A percentile compares a stretch with the other conserved stretches of the same genome.
These are phyloP conservation scores for Claviceps capensis DNA, from an alignment of 2,329 filamentous ascomycete genomes.

Conservation along the genomic window DNA sequence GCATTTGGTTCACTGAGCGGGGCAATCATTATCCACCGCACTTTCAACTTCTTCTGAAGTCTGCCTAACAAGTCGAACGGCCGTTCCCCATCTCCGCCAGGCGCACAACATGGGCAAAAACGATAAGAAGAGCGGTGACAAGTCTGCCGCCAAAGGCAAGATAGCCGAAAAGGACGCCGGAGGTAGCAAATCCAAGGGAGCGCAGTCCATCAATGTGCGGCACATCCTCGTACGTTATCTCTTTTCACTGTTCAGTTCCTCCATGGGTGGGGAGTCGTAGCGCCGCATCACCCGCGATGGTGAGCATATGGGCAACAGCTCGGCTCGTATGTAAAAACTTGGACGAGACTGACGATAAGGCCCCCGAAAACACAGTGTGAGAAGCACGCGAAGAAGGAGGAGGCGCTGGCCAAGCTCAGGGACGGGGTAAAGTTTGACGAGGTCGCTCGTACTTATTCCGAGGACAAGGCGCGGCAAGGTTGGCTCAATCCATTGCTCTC, in stretches of 20 bases:
- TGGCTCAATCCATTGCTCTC: not conserved
- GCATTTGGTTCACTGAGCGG: too few species aligned
- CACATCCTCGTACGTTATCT: slow-evolving; percentile 46
- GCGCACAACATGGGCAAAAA: not conserved
- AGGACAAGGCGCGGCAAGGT: slow-evolving; percentile 63
- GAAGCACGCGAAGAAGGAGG: slow-evolving; percentile 66
- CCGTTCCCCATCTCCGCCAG: not conserved
- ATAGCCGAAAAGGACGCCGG: slow-evolving; percentile 18
- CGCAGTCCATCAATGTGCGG: slow-evolving; percentile 57
- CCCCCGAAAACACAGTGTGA: slow-evolving; percentile 39
- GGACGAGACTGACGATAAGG: not conserved
- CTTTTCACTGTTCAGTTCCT: not conserved
- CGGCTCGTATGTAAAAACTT: not conserved
- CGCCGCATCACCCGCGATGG: not conserved
- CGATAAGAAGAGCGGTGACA: not conserved
- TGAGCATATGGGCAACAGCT: not conserved
- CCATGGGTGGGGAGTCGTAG: not conserved
- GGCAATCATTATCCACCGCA: too few species aligned
- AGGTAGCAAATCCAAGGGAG: slow-evolving; percentile 35
- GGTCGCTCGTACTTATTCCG: slow-evolving; percentile 57
- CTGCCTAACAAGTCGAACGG: too few species aligned
- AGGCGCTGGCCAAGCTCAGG: slow-evolving; percentile 54
- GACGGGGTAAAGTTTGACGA: slow-evolving; percentile 60
- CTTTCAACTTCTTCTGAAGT: too few species aligned
- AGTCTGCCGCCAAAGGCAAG: not conserved